phyloP scores from a whole-genome alignment of 2,329 filamentous ascomycete genomes.

The Knoxdaviesia capensis region DNA sequence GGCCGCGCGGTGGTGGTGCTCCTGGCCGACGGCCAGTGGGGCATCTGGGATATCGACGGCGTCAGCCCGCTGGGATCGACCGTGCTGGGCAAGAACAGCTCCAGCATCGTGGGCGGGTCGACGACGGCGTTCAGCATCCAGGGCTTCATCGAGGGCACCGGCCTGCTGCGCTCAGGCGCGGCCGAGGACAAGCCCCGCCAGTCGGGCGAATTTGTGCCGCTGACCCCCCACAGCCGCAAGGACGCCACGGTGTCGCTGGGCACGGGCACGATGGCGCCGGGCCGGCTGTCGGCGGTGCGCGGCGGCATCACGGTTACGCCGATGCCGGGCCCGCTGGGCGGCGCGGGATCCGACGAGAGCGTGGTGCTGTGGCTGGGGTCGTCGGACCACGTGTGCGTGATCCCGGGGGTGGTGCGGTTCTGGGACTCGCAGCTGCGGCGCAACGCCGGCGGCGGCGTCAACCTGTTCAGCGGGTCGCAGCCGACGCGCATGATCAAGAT shows the following conservation, averaged over 20 bases:
- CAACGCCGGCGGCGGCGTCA: slow-evolving; percentile 26
- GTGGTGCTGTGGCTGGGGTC: slow-evolving; percentile 36
- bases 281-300: slow-evolving; percentile 28
- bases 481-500: slow-evolving; percentile 35
- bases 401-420: slow-evolving; percentile 33
- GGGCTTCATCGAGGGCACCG: slow-evolving; percentile 40
- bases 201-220: slow-evolving; percentile 35
- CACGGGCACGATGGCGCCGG: slow-evolving; percentile 21
- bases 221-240: slow-evolving; percentile 41
- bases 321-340: slow-evolving; percentile 19
- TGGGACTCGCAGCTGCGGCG: slow-evolving; percentile 39
- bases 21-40: slow-evolving; percentile 45
- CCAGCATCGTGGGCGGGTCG: slow-evolving; percentile 34
- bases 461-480: slow-evolving; percentile 33
- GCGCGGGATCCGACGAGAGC: slow-evolving; percentile 28
- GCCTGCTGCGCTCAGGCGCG: slow-evolving; percentile 24
- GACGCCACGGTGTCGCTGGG: slow-evolving; percentile 24
- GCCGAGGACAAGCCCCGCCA: slow-evolving; percentile 14
- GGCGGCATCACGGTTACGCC: slow-evolving; percentile 31
- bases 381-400: slow-evolving; percentile 33
- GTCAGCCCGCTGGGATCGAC: slow-evolving; percentile 25
- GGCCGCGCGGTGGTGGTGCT: slow-evolving; percentile 38
- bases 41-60: slow-evolving; percentile 46
- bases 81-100: slow-evolving; percentile 27
- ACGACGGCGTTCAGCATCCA: slow-evolving; percentile 35